Percentiles rank a stretch among this genome's conserved stretches.
Conservation (phyloP, 2,329 filamentous ascomycete species). For the Fusarium sp. region DNA sequence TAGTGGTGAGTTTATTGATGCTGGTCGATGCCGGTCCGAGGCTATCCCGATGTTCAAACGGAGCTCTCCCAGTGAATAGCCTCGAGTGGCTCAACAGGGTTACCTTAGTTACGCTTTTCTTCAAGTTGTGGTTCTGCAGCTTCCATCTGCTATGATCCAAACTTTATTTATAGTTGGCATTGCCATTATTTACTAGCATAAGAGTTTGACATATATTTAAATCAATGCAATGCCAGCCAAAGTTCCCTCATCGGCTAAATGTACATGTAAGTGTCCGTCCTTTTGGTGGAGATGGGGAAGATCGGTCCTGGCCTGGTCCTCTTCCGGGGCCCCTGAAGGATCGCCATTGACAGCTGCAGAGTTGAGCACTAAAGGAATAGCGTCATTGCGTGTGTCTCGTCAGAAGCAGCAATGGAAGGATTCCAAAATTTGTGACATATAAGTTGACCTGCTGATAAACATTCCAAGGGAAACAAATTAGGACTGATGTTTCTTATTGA, state of each 20-base stretch:
- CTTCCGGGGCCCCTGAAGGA: conserved; percentile 35
- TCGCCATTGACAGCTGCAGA: conserved; percentile 42
- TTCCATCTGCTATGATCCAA: not conserved
- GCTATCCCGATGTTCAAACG: conserved; percentile 37
- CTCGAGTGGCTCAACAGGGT: not conserved
- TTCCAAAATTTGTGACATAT: not conserved
- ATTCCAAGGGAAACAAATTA: not conserved
- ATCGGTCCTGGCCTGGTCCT: not conserved
- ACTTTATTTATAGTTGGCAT: not conserved
- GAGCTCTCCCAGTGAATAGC: conserved; percentile 21
- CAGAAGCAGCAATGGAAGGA: conserved; percentile 1
- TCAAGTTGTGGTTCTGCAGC: not conserved
- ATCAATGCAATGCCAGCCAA: not conserved
- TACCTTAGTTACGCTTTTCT: not conserved
- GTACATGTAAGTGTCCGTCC: conserved; percentile 1
- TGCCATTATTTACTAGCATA: not conserved
- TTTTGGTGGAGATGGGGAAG: conserved; percentile 14
- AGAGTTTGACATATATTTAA: not conserved
- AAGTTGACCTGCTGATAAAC: not conserved
- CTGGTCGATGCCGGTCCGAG: conserved; percentile 21
- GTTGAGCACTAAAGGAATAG: conserved; percentile 37
- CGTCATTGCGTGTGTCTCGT: conserved; percentile 12
- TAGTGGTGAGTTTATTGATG: conserved; percentile 12
- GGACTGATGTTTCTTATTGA: not conserved
- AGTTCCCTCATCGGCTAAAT: conserved; percentile 14